Evolutionary conservation across 495 filamentous ascomycete species (phyloP).

Genomic region (Penicillium ucsense): DNA sequence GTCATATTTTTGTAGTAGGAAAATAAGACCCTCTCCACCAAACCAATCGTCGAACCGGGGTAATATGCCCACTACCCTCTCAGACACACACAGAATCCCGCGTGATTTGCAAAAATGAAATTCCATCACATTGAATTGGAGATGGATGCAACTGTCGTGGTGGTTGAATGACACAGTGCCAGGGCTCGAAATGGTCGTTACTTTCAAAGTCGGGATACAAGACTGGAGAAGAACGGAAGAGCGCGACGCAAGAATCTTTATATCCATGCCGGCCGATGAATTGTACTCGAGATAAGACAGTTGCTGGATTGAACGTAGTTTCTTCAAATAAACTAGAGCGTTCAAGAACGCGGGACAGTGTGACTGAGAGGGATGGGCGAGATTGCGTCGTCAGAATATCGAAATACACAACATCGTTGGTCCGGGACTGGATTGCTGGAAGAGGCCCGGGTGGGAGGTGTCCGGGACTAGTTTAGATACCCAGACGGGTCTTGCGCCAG

Average conservation of each 20-base stretch:
- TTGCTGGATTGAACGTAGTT: constrained; percentile 7
- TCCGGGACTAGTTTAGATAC: constrained; percentile 58
- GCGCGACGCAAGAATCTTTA: not conserved
- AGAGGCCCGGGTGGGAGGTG: constrained; percentile 3
- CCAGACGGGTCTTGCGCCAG: constrained; percentile 99
- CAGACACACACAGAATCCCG: not conserved
- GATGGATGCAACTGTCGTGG: not conserved
- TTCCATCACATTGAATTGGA: no score
- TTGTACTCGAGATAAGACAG: not conserved
- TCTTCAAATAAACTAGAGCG: constrained; percentile 17
- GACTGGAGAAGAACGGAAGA: not conserved
- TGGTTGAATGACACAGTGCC: not conserved
- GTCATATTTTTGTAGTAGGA: constrained; percentile 20
- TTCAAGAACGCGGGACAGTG: constrained; percentile 8
- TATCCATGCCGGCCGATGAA: not conserved
- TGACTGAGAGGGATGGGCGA: constrained; percentile 6
- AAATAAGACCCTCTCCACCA: constrained; percentile 13
- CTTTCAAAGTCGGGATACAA: not conserved
- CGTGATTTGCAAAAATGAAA: no score
- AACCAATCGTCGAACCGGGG: constrained; percentile 5
- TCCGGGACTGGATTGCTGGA: constrained; percentile 5
- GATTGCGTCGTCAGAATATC: constrained; percentile 16
- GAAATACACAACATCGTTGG: constrained; percentile 14
- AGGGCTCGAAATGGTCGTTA: constrained; percentile 1
- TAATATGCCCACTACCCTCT: not conserved